phyloP scores from a whole-genome alignment of 768 basidiomycete species.

The Mycena rebaudengoi region DNA sequence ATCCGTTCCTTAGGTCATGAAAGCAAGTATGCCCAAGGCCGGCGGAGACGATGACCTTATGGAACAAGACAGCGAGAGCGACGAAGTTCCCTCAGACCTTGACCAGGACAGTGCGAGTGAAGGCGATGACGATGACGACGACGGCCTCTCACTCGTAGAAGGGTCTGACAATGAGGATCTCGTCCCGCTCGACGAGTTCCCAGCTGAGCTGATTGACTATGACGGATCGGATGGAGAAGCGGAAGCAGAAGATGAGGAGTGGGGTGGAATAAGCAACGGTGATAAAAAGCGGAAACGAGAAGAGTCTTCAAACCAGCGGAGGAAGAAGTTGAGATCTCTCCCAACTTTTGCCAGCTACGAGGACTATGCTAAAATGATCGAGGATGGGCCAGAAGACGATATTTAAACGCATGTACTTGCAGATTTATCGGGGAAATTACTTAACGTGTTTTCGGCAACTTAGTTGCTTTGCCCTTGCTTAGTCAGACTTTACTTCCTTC shows the following conservation, averaged over 20 bases:
- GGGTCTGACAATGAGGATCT: slow-evolving; percentile 79
- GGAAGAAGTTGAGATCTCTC: slow-evolving; percentile 74
- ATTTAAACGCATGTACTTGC: no score
- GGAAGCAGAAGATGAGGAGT: slow-evolving; percentile 58
- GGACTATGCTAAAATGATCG: slow-evolving; percentile 86
- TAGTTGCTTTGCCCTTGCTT: no score
- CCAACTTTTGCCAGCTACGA: slow-evolving; percentile 91
- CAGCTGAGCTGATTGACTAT: slow-evolving; percentile 66
- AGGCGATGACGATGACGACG: slow-evolving; percentile 50
- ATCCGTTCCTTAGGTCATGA: slow-evolving; percentile 75
- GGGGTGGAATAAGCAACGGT: slow-evolving; percentile 57
- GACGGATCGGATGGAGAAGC: slow-evolving; percentile 60
- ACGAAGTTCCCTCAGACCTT: slow-evolving; percentile 40
- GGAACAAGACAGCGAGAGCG: slow-evolving; percentile 46
- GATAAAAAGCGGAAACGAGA: slow-evolving; percentile 58
- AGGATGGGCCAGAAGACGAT: slow-evolving; percentile 77
- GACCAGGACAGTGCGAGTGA: slow-evolving; percentile 41
- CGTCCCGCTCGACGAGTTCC: slow-evolving; percentile 62
- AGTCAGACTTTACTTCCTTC: no score
- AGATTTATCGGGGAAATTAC: no score
- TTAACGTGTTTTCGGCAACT: no score
- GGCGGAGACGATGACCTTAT: slow-evolving; percentile 56
- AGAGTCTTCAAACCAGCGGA: slow-evolving; percentile 45
- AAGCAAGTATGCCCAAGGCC: slow-evolving; percentile 79
- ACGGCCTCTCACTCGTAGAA: slow-evolving; percentile 64